Evolutionary conservation across 208 protist species (phyloP).

Genomic region (Trypanosomatidae sp.): DNA sequence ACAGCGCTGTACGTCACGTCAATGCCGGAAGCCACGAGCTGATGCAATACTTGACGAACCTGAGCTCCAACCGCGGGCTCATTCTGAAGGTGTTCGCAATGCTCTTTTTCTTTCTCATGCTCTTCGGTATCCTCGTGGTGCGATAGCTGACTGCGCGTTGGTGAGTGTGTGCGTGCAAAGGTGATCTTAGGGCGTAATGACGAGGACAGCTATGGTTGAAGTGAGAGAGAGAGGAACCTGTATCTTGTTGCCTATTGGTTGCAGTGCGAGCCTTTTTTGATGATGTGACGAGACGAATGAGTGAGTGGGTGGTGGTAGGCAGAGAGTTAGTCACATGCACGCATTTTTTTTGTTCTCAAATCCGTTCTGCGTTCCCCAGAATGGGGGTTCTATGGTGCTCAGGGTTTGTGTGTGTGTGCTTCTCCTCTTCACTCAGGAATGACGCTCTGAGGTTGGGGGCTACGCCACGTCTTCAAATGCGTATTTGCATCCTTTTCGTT

Average conservation of each 20-base stretch:
- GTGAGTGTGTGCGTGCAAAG: not conserved
- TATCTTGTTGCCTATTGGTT: not conserved
- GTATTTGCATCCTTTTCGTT: not conserved
- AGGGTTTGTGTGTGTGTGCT: not conserved
- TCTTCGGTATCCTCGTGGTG: constrained; percentile 92
- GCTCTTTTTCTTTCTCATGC: constrained; percentile 91
- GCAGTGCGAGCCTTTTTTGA: not conserved
- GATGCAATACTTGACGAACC: constrained; percentile 85
- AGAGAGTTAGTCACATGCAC: not conserved
- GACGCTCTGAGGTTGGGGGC: not conserved
- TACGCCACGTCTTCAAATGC: not conserved
- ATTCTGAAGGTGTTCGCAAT: constrained; percentile 94
- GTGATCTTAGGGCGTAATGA: not conserved
- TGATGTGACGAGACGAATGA: not conserved
- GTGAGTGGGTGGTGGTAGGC: not conserved
- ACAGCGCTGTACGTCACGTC: constrained; percentile 83
- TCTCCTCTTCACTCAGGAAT: not conserved
- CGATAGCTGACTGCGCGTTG: constrained; percentile 20
- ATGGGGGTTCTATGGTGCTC: not conserved
- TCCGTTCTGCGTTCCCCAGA: not conserved
- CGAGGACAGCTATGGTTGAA: not conserved
- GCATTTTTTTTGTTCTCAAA: not conserved
- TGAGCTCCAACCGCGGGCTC: constrained; percentile 90
- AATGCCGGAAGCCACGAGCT: constrained; percentile 92
- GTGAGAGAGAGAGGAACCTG: not conserved